Conservation (phyloP, 2,329 filamentous ascomycete species). For the Coleophoma cylindrospora region DNA sequence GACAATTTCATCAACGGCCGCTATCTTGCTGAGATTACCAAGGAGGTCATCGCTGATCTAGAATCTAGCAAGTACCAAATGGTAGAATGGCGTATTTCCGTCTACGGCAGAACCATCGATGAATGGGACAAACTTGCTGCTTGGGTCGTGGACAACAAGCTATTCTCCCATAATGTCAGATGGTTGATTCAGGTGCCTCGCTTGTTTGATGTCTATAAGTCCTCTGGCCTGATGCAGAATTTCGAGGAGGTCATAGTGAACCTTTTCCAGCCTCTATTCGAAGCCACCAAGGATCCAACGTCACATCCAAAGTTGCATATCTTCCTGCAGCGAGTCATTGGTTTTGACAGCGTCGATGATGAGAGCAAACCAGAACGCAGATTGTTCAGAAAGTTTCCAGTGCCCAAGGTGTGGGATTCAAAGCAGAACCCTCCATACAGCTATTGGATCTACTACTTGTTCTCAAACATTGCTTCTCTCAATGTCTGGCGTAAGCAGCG, state of each 20-base stretch:
- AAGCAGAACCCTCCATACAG: slow-evolving; percentile 97
- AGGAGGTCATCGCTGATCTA: slow-evolving; percentile 93
- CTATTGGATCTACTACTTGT: slow-evolving; percentile 98
- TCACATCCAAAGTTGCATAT: slow-evolving; percentile 91
- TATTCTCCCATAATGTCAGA: slow-evolving; percentile 95
- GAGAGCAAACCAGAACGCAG: slow-evolving; percentile 95
- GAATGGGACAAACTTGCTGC: slow-evolving; percentile 98
- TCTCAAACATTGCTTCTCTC: slow-evolving; percentile 87
- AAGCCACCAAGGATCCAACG: slow-evolving; percentile 82
- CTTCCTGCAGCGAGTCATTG: slow-evolving; percentile 91
- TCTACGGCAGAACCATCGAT: slow-evolving; percentile 86
- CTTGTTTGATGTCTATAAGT: slow-evolving; percentile 93
- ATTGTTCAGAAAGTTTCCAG: slow-evolving; percentile 92
- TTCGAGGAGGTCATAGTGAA: slow-evolving; percentile 91
- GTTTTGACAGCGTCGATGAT: slow-evolving; percentile 96
- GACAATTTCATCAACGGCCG: slow-evolving; percentile 96
- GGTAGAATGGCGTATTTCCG: slow-evolving; percentile 98
- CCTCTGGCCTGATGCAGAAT: slow-evolving; percentile 76
- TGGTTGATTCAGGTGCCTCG: slow-evolving; percentile 96
- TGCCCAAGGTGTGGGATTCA: slow-evolving; percentile 82
- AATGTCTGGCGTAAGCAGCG: slow-evolving; percentile 88
- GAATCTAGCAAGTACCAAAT: slow-evolving; percentile 99
- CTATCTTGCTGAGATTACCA: slow-evolving; percentile 95
- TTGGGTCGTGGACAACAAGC: slow-evolving; percentile 97
- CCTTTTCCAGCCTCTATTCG: slow-evolving; percentile 88